Evolutionary conservation across 1,139 yeast genomes (phyloP), one percentile per base, ranked within the genome.

Genomic region (Lodderomyces beijingensis): DNA sequence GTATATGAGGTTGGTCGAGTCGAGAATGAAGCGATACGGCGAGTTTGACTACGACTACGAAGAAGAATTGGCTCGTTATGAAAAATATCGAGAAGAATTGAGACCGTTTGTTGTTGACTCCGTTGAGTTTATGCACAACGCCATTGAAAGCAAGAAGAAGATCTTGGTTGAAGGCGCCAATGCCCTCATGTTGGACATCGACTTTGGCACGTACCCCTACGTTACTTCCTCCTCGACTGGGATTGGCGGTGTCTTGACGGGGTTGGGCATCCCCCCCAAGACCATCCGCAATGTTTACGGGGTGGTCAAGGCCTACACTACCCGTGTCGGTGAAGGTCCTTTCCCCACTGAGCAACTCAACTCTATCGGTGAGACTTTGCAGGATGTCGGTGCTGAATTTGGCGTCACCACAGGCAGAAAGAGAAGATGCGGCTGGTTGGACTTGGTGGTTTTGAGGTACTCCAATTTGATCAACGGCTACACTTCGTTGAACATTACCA

Each of bases 401-500:
- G 99, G 99, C 62, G 99, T 91, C 46, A 91, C 99, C 47, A 91
- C 99, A 27, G 98, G 99, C 45, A 84, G 99, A 70, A 89, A 89
- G 76, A 85, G 99, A 71, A 82, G 99, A 67, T 93, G 98, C 62
- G 99, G 99, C 36, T 91, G 99, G 99, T 78, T 91, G 53, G 99
- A 91, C 62, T 72, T 93, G 50, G 98, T 91, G 21, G 96, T 93
- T 25, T 70, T 91, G 62, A 85, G 83, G 60, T 91, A 91, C 65
- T 88, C 97, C 28, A 78, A 86, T 40, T 62, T 79, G 55, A 87
- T 91, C 61, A 91, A 91, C 55, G 98, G 98, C 36, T 91, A 89
- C 73, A 91, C 98, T 25, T 75, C 85, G 36, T 74, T 91, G 57
- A 91, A 91, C 71, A 81, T 93, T 57, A 91, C 98, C 50, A 93